A percentile compares a stretch with the other conserved stretches of the same genome.
phyloP scores from a whole-genome alignment of 768 basidiomycete species.

The Pseudohyphozyma bogoriensis region DNA sequence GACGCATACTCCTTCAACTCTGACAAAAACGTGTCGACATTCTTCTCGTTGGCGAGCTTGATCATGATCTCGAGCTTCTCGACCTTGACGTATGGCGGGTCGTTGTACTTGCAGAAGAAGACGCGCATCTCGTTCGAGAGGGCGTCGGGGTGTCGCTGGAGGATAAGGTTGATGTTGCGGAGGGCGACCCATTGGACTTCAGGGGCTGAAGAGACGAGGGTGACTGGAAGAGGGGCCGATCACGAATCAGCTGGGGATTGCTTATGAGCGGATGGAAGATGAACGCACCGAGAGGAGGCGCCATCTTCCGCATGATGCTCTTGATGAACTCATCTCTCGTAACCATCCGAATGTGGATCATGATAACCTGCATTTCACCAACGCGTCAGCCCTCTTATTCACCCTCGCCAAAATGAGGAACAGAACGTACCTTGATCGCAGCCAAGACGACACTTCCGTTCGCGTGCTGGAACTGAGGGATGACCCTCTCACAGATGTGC shows the following conservation, averaged over 20 bases:
- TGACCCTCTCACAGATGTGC: constrained; percentile 95
- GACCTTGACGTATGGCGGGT: constrained; percentile 96
- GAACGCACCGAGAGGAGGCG: constrained; percentile 61
- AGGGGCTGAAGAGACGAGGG: constrained; percentile 86
- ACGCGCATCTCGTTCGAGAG: constrained; percentile 95
- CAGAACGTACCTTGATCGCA: constrained; percentile 66
- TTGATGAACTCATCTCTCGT: constrained; percentile 71
- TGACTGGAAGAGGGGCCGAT: constrained; percentile 46
- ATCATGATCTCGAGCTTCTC: constrained; percentile 99
- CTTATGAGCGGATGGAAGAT: no score
- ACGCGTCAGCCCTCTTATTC: neutral
- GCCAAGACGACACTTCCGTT: constrained; percentile 95
- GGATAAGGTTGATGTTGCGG: constrained; percentile 87
- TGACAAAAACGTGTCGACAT: constrained; percentile 86
- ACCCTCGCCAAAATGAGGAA: neutral
- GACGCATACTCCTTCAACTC: constrained; percentile 97
- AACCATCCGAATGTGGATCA: constrained; percentile 88
- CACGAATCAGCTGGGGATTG: constrained; percentile 32
- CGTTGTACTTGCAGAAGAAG: constrained; percentile 99
- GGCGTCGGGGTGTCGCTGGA: constrained; percentile 84
- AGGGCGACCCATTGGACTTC: constrained; percentile 98
- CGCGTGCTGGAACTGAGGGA: constrained; percentile 95
- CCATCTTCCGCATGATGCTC: constrained; percentile 88
- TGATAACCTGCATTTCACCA: constrained; percentile 57
- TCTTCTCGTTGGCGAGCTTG: constrained; percentile 74